A percentile compares a stretch with the other conserved stretches of the same genome.
Conservation (phyloP, 495 filamentous ascomycete genomes). For the Neurospora sp. region DNA sequence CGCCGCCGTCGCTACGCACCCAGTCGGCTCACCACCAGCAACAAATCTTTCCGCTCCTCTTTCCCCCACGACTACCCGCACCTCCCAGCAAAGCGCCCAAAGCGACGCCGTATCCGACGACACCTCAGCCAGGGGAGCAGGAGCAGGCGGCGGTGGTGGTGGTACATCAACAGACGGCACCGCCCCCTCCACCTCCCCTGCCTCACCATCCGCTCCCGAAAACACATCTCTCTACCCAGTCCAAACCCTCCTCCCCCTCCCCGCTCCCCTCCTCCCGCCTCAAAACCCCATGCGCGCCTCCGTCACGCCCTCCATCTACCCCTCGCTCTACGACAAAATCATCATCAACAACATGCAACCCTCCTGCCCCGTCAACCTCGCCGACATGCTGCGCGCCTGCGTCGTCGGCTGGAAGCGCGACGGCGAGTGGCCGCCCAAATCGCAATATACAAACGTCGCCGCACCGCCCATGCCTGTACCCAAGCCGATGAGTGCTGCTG, state of each 20-base stretch:
- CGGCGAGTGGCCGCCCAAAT: constrained; percentile 84
- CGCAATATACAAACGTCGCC: constrained; percentile 19
- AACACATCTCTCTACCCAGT: constrained; percentile 23
- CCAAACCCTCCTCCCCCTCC: constrained; percentile 47
- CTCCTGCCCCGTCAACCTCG: constrained; percentile 75
- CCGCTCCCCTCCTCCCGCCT: constrained; percentile 55
- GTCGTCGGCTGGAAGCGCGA: constrained; percentile 90
- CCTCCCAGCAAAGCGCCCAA: constrained; percentile 12
- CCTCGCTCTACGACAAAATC: constrained; percentile 80
- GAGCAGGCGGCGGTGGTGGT: neutral
- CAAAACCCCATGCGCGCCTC: constrained; percentile 61
- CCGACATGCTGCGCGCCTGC: constrained; percentile 67
- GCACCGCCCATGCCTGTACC: constrained; percentile 14
- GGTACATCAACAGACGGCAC: neutral
- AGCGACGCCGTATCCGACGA: neutral
- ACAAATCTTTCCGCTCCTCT: constrained; percentile 11
- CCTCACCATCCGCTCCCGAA: constrained; percentile 13
- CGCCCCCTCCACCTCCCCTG: constrained; percentile 9
- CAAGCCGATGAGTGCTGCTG: constrained; percentile 4
- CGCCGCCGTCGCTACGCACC: neutral
- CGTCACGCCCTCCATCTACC: constrained; percentile 62
- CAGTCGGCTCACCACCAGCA: constrained; percentile 9
- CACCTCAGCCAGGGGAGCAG: neutral
- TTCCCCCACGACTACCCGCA: constrained; percentile 11
- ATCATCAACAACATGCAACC: constrained; percentile 68